Evolutionary conservation across 352 stramenopile species (phyloP).

Genomic region (Peronosclerospora sorghi): DNA sequence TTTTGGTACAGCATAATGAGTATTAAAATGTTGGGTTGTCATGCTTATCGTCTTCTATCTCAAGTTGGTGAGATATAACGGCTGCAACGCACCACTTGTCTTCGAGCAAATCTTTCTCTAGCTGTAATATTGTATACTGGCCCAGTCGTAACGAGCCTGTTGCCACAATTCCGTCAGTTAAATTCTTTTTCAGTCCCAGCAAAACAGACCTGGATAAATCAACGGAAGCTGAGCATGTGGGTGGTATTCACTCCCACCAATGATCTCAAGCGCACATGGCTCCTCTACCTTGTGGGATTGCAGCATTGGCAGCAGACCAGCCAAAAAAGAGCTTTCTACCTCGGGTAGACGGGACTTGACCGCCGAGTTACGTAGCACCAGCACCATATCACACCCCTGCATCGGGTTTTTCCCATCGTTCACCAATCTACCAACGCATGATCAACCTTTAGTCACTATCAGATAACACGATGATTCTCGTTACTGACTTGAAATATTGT

Average conservation of each 20-base stretch:
- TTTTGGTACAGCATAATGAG: not conserved
- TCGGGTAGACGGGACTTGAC: slow-evolving; percentile 29
- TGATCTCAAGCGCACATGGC: slow-evolving; percentile 32
- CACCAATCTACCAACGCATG: slow-evolving; percentile 25
- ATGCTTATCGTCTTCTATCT: slow-evolving; percentile 13
- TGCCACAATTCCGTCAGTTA: not conserved
- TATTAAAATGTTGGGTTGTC: slow-evolving; percentile 7
- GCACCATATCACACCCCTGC: slow-evolving; percentile 37
- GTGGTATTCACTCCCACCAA: slow-evolving; percentile 41
- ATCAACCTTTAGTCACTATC: slow-evolving; percentile 1
- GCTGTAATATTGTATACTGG: slow-evolving; percentile 68
- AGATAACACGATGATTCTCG: not conserved
- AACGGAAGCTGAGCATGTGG: slow-evolving; percentile 30
- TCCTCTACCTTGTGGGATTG: slow-evolving; percentile 18
- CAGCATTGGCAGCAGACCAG: slow-evolving; percentile 24
- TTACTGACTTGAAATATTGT: slow-evolving; percentile 43
- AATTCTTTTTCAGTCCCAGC: not conserved
- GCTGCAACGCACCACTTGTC: slow-evolving; percentile 38
- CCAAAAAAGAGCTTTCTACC: slow-evolving; percentile 26
- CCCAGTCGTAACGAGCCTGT: slow-evolving; percentile 50
- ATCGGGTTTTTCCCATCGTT: slow-evolving; percentile 48
- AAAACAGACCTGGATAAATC: slow-evolving; percentile 45
- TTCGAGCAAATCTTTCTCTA: slow-evolving; percentile 39
- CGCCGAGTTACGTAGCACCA: slow-evolving; percentile 49
- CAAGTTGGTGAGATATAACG: slow-evolving; percentile 32